phyloP scores from a whole-genome alignment of 1,284 basidiomycete species.

The Ganoderma leucocontextum region DNA sequence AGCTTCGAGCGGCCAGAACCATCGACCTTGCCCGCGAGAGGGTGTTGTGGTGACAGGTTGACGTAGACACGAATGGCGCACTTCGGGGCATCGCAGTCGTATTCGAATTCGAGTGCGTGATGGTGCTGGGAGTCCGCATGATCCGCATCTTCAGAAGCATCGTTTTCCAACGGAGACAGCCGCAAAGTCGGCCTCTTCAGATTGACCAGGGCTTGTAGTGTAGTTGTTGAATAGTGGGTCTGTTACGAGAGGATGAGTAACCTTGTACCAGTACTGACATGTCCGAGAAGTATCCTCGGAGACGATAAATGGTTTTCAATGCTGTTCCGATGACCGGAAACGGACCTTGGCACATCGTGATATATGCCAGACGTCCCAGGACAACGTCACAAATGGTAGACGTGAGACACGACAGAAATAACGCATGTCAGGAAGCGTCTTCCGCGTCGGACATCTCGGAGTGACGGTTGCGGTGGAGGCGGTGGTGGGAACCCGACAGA shows the following conservation, averaged over 20 bases:
- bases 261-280: background rate
- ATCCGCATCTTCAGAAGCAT: conserved; percentile 52
- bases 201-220: conserved; percentile 90
- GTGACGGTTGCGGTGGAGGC: conserved; percentile 5
- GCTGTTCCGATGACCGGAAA: background rate
- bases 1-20: conserved; percentile 57
- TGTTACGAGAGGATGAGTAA: conserved; percentile 39
- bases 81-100: conserved; percentile 86
- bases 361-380: background rate
- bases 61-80: conserved; percentile 82
- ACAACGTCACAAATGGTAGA: background rate
- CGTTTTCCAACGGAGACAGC: conserved; percentile 67
- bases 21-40: conserved; percentile 50
- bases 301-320: background rate
- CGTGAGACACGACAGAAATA: conserved; percentile 1
- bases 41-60: conserved; percentile 67
- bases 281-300: no score
- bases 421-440: background rate
- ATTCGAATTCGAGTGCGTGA: conserved; percentile 87
- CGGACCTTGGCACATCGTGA: background rate
- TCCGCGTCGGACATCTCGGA: conserved; percentile 3
- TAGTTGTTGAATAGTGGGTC: conserved; percentile 85
- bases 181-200: conserved; percentile 86
- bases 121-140: conserved; percentile 58
- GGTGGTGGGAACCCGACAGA: background rate